These are phyloP conservation scores for Leccinum rimulosum DNA, from an alignment of 768 basidiomycete genomes.

Conservation along the genomic window DNA sequence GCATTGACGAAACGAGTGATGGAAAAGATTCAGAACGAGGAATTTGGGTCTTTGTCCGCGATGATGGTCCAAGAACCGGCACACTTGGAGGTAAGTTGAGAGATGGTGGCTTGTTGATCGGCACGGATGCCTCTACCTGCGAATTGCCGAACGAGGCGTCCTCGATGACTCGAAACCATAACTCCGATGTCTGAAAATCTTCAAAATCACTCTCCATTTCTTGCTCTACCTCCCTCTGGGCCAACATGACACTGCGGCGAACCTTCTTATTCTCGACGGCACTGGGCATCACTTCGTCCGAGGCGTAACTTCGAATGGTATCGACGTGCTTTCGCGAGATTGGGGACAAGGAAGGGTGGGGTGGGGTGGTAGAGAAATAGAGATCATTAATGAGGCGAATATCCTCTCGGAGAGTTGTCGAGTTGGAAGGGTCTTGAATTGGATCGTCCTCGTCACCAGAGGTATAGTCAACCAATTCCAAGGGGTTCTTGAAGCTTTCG, in stretches of 20 bases:
- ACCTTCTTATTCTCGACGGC: slow-evolving; percentile 49
- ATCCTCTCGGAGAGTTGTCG: slow-evolving; percentile 76
- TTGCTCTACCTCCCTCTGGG: slow-evolving; percentile 82
- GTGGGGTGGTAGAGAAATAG: slow-evolving; percentile 68
- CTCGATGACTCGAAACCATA: slow-evolving; percentile 87
- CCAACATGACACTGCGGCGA: slow-evolving; percentile 74
- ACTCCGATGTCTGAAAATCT: slow-evolving; percentile 81
- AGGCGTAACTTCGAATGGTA: slow-evolving; percentile 65
- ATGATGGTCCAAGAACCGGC: not conserved
- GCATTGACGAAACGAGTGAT: slow-evolving; percentile 22
- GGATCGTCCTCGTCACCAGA: slow-evolving; percentile 62
- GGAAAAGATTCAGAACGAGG: slow-evolving; percentile 40
- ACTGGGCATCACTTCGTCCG: slow-evolving; percentile 44
- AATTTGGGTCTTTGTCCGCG: slow-evolving; percentile 14
- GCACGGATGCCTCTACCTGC: slow-evolving; percentile 4
- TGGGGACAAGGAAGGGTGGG: slow-evolving; percentile 55
- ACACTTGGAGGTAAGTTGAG: slow-evolving; percentile 10
- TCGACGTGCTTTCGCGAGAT: slow-evolving; percentile 72
- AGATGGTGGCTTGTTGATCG: slow-evolving; percentile 6
- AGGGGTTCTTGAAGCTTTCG: slow-evolving; percentile 95
- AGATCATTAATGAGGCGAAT: slow-evolving; percentile 85
- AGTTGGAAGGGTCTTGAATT: slow-evolving; percentile 53
- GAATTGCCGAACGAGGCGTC: slow-evolving; percentile 48
- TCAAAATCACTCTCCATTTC: slow-evolving; percentile 93
- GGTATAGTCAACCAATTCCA: slow-evolving; percentile 72